These are phyloP conservation scores for Mrakia blollopis DNA, from an alignment of 768 basidiomycete genomes.

Conservation along the genomic window DNA sequence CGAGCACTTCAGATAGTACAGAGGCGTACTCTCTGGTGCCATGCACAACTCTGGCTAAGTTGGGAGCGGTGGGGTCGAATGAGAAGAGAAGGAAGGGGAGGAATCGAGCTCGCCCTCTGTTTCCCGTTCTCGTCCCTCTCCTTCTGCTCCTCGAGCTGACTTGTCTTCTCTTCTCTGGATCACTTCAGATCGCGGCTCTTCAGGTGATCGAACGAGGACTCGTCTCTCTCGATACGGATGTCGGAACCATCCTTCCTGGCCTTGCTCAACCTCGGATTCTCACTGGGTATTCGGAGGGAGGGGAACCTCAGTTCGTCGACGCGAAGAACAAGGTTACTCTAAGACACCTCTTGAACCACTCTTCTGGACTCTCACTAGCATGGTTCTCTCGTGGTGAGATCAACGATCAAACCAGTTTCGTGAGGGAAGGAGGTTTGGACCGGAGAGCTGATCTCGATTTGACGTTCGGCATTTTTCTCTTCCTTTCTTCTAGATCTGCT, in stretches of 20 bases:
- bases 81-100: background rate
- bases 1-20: no score
- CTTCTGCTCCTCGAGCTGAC: background rate
- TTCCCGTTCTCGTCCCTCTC: background rate
- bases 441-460: background rate
- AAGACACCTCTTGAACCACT: background rate
- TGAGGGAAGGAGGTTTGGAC: no score
- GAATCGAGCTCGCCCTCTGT: background rate
- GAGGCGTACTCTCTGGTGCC: no score
- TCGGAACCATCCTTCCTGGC: background rate
- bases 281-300: background rate
- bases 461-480: background rate
- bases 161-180: background rate
- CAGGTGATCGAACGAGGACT: slow-evolving; percentile 2
- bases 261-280: background rate
- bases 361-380: background rate
- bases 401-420: no score
- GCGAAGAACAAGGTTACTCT: slow-evolving; percentile 12
- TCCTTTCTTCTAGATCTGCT: background rate
- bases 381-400: background rate
- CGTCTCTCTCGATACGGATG: background rate
- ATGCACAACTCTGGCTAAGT: no score
- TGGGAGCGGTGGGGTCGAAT: no score
- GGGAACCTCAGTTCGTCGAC: background rate
- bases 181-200: background rate